phyloP scores from a whole-genome alignment of 768 basidiomycete species.

The Xanthoconium purpureum region DNA sequence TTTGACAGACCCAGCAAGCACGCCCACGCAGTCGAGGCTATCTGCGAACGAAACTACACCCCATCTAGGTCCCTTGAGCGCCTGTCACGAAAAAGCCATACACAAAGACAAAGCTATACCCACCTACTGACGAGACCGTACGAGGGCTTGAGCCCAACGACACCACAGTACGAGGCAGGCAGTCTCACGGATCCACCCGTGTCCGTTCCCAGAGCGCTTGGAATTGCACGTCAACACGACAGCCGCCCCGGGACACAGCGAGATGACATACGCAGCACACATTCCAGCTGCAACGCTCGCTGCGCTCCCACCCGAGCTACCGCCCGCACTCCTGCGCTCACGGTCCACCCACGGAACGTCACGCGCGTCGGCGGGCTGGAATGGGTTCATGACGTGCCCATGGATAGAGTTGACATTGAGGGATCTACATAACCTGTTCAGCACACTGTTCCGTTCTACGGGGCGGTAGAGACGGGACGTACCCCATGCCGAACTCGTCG shows the following conservation, averaged over 20 bases:
- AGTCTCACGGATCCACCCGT: conserved; percentile 93
- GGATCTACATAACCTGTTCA: conserved; percentile 46
- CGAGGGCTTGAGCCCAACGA: conserved; percentile 91
- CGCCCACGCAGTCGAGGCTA: conserved; percentile 90
- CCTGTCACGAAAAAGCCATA: not conserved
- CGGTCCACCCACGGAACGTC: conserved; percentile 23
- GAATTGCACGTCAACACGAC: not conserved
- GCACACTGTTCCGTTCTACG: not conserved
- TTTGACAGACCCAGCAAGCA: conserved; percentile 58
- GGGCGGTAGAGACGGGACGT: conserved; percentile 19
- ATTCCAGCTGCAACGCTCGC: conserved; percentile 86
- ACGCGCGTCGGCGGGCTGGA: conserved; percentile 27
- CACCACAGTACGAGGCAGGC: conserved; percentile 91
- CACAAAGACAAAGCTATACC: conserved; percentile 13
- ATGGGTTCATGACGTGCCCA: conserved; percentile 81
- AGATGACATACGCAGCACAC: conserved; percentile 70
- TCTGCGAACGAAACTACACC: conserved; percentile 94
- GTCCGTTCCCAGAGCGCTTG: conserved; percentile 87
- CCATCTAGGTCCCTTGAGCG: conserved; percentile 49
- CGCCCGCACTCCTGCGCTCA: conserved; percentile 71
- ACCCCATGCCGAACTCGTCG: conserved; percentile 99
- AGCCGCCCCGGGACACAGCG: not conserved
- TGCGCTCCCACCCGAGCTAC: conserved; percentile 93
- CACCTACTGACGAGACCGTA: conserved; percentile 89
- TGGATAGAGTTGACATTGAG: conserved; percentile 70